Conservation (phyloP, 148 eudicot species). For the Vaccinium macrocarpon region DNA sequence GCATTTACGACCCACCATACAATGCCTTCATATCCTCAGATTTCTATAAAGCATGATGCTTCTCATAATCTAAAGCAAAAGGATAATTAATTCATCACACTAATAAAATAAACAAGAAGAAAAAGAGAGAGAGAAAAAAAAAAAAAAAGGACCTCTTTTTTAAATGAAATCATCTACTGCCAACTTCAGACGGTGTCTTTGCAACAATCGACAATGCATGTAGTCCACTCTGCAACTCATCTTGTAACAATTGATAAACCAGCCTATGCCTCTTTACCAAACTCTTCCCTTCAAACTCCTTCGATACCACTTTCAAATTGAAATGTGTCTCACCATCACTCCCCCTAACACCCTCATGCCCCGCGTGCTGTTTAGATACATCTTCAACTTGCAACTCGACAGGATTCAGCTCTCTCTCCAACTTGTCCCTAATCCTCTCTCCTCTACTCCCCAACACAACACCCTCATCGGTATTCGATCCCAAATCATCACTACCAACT, state of each 20-base stretch:
- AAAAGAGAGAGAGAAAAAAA: not conserved
- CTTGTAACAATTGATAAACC: conserved; percentile 69
- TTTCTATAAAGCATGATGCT: not conserved
- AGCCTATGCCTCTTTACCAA: conserved; percentile 88
- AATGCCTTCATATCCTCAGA: conserved; percentile 1
- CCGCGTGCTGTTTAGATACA: conserved; percentile 89
- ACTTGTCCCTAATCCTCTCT: conserved; percentile 55
- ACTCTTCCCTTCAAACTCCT: conserved; percentile 81
- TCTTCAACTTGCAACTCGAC: conserved; percentile 61
- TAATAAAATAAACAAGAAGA: not conserved
- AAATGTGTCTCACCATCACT: conserved; percentile 87
- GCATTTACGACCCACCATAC: not conserved
- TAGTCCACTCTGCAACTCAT: conserved; percentile 78
- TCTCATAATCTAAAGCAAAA: not conserved
- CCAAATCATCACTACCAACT: conserved; percentile 13
- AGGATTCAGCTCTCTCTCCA: conserved; percentile 68
- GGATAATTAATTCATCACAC: not conserved
- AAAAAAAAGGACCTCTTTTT: conserved; percentile 17
- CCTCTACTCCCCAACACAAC: conserved; percentile 59
- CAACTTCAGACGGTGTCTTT: conserved; percentile 65
- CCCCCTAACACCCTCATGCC: conserved; percentile 66
- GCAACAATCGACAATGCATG: conserved; percentile 86
- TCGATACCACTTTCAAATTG: conserved; percentile 64
- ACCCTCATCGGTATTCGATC: conserved; percentile 1
- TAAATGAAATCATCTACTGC: not conserved